These are phyloP conservation scores for Perkinsus olseni DNA, from an alignment of 169 alveolate genomes.

Conservation along the genomic window DNA sequence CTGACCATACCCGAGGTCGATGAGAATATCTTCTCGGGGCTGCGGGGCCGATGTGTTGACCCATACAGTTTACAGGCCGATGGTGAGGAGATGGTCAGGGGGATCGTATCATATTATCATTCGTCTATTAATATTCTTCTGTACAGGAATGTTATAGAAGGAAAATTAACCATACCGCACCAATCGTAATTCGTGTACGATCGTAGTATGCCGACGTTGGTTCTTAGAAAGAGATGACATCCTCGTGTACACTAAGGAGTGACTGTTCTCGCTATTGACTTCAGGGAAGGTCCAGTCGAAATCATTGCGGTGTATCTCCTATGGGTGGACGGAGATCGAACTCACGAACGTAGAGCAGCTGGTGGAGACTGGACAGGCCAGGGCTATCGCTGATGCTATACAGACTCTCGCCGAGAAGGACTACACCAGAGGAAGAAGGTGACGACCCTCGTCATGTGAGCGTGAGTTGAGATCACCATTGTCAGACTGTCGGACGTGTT, in stretches of 20 bases:
- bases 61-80: not conserved
- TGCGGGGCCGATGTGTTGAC: not conserved
- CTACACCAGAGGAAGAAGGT: not conserved
- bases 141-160: no score
- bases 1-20: not conserved
- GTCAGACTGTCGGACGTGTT: not conserved
- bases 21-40: not conserved
- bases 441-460: not conserved
- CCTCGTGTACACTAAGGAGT: no score
- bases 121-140: no score
- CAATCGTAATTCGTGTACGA: no score
- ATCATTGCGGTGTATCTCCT: constrained; percentile 21
- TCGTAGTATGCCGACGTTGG: no score
- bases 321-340: constrained; percentile 30
- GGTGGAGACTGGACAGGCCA: constrained; percentile 35
- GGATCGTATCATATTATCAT: no score
- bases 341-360: constrained; percentile 40
- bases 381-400: constrained; percentile 21
- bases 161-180: no score
- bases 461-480: no score
- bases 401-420: constrained; percentile 15
- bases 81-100: not conserved
- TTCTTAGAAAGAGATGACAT: no score
- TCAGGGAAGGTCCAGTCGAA: constrained; percentile 27
- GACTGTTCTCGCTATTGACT: no score